phyloP scores from a whole-genome alignment of 441 rosid genomes.

The Euphorbia celastroides region DNA sequence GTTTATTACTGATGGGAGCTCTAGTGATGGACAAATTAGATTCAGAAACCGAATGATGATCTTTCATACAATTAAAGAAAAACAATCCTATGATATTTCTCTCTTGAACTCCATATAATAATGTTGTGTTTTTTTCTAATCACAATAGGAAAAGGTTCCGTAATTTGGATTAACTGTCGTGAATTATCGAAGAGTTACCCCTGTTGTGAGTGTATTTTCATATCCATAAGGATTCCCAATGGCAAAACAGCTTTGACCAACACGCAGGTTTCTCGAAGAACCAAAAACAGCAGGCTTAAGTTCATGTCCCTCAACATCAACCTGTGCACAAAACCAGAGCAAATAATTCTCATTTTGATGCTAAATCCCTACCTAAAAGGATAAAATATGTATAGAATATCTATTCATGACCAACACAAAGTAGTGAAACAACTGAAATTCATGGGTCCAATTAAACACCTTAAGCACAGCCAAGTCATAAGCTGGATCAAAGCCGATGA shows the following conservation, averaged over 20 bases:
- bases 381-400: not conserved
- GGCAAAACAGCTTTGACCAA: conserved; percentile 85
- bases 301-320: conserved; percentile 56
- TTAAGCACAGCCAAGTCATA: conserved; percentile 82
- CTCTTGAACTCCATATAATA: not conserved
- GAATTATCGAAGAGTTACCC: conserved; percentile 42
- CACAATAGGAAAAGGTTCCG: not conserved
- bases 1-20: too few species aligned
- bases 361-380: not conserved
- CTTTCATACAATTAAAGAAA: not conserved
- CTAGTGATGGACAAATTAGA: not conserved
- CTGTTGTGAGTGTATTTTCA: conserved; percentile 84
- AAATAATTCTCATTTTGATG: not conserved
- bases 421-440: not conserved
- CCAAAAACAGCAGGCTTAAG: conserved; percentile 66
- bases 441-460: conserved; percentile 25
- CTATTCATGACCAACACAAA: not conserved
- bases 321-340: conserved; percentile 32
- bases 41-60: not conserved
- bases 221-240: conserved; percentile 90
- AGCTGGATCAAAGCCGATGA: conserved; percentile 71
- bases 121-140: not conserved
- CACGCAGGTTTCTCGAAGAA: conserved; percentile 58
- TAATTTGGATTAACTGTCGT: not conserved
- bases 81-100: not conserved